These are phyloP conservation scores for Cyanidioschyzon merolae DNA, from an alignment of 23 red algal genomes.

Conservation along the genomic window DNA sequence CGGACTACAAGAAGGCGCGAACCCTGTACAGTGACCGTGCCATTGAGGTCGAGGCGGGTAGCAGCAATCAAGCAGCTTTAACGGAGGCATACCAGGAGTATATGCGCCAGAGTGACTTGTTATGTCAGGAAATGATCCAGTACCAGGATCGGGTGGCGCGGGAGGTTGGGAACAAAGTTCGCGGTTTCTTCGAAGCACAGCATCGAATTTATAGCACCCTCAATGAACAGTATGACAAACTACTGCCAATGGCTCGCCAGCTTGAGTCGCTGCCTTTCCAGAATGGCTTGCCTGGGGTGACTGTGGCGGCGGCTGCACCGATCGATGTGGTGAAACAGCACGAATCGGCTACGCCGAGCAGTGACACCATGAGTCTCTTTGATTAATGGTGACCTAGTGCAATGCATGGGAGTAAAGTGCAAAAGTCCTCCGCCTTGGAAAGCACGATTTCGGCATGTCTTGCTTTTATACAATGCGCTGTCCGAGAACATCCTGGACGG, in stretches of 20 bases:
- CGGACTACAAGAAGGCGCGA: slow-evolving; percentile 6
- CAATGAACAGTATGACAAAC: not conserved
- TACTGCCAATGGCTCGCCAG: slow-evolving; percentile 2
- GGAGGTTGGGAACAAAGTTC: slow-evolving; percentile 6
- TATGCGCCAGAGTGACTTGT: slow-evolving; percentile 9
- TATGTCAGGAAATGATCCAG: slow-evolving; percentile 14
- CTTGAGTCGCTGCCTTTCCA: slow-evolving; percentile 14
- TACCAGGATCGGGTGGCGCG: slow-evolving; percentile 17
- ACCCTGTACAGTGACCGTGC: slow-evolving; percentile 11
- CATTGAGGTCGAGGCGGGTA: slow-evolving; percentile 12
- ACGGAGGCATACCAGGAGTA: slow-evolving; percentile 13
- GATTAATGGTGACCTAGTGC: not conserved
- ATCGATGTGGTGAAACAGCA: not conserved
- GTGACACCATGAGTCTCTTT: not conserved
- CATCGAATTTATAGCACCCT: not conserved
- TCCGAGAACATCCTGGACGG: too few relatives aligned
- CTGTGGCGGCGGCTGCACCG: not conserved
- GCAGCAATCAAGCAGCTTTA: slow-evolving; percentile 7
- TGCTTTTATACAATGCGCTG: too few relatives aligned
- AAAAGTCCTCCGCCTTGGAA: too few relatives aligned
- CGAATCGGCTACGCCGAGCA: not conserved
- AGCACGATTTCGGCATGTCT: too few relatives aligned
- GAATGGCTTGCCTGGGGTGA: not conserved
- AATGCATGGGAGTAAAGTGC: too few relatives aligned
- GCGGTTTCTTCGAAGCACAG: slow-evolving; percentile 13